Conservation (phyloP, 177 flowering plant species). For the Vitis hybrid region DNA sequence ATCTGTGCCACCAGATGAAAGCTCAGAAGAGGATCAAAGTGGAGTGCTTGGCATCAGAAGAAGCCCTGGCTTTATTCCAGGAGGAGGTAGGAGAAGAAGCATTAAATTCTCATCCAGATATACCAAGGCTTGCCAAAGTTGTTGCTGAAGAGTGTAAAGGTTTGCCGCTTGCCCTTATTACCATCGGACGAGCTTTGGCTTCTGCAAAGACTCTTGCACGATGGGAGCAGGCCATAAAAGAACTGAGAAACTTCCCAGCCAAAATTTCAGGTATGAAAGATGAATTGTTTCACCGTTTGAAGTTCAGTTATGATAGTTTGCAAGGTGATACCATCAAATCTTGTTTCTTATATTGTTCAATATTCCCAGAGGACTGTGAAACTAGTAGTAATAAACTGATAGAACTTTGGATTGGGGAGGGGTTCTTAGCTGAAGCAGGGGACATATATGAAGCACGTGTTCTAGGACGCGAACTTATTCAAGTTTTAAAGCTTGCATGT, state of each 20-base stretch:
- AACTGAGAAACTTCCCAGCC: background rate
- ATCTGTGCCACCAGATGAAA: constrained; percentile 24
- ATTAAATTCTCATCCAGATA: constrained; percentile 11
- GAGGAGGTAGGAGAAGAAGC: constrained; percentile 14
- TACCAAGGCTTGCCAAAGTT: constrained; percentile 10
- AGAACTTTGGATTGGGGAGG: constrained; percentile 12
- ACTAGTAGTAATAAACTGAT: background rate
- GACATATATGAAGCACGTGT: background rate
- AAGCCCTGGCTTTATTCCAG: constrained; percentile 22
- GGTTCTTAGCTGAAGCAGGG: constrained; percentile 2
- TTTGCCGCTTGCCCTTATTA: constrained; percentile 28
- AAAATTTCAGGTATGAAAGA: constrained; percentile 18
- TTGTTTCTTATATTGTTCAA: constrained; percentile 16
- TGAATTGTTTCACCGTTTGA: constrained; percentile 16
- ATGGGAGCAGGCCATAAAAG: constrained; percentile 19
- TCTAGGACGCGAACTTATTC: constrained; percentile 8
- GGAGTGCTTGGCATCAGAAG: constrained; percentile 10
- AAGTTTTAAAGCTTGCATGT: background rate
- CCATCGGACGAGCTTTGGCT: constrained; percentile 27
- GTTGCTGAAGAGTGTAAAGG: constrained; percentile 22
- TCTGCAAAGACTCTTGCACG: constrained; percentile 16
- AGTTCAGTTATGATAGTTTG: constrained; percentile 26
- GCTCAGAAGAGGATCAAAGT: constrained; percentile 14
- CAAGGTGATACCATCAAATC: background rate
- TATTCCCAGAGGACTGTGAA: constrained; percentile 10